A percentile compares a stretch with the other conserved stretches of the same genome.
Conservation (phyloP, 139 green algal genomes). For the Medakamo hakoo region DNA sequence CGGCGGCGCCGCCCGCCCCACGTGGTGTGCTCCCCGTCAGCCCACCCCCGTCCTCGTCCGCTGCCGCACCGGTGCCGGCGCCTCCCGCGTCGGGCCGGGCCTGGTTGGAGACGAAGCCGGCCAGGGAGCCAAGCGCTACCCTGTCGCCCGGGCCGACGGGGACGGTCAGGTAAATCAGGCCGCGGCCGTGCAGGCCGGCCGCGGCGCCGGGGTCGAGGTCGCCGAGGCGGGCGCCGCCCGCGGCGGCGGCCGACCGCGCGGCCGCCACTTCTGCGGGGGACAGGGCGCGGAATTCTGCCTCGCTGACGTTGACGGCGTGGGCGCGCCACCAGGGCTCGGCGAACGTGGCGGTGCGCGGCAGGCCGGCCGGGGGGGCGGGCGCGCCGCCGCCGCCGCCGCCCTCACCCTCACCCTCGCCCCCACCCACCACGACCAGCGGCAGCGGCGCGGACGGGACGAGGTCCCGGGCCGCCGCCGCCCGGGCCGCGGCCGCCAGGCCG, state of each 20-base stretch:
- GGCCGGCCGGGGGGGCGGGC: no score
- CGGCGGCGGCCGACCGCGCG: no score
- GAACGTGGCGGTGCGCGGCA: no score
- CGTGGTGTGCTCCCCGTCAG: background rate
- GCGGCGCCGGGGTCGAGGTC: background rate
- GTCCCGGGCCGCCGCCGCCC: no score
- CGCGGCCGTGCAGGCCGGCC: background rate
- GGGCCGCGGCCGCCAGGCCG: no score
- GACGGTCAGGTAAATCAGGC: background rate
- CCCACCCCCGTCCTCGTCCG: background rate
- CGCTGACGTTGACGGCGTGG: background rate
- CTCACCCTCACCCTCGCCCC: no score
- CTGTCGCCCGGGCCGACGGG: background rate
- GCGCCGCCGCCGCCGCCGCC: no score
- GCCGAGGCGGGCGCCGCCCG: background rate
- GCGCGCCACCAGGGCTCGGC: background rate
- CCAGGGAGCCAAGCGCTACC: background rate
- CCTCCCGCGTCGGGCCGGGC: no score
- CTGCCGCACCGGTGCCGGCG: no score
- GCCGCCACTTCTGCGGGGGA: background rate
- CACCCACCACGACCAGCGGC: no score
- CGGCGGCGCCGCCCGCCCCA: no score
- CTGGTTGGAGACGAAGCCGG: background rate
- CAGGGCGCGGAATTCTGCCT: background rate
- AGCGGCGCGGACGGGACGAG: no score